Evolutionary conservation across 1,139 yeast genomes (phyloP).

Genomic region (Taphrina confusa): DNA sequence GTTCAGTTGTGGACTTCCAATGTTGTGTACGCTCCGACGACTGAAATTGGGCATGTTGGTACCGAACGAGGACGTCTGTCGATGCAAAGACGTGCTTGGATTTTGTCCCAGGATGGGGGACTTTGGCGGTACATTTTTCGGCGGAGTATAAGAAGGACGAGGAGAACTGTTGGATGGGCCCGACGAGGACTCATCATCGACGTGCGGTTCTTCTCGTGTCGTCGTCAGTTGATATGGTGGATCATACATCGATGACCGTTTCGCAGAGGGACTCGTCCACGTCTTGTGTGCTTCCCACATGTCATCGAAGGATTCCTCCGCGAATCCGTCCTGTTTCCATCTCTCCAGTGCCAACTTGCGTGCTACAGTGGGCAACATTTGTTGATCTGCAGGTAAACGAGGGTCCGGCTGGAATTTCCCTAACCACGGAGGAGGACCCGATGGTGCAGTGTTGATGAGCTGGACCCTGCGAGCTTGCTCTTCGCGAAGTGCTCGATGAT

Average conservation of each 20-base stretch:
- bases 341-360: conserved; percentile 19
- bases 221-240: background rate
- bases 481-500: background rate
- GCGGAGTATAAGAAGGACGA: background rate
- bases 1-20: background rate
- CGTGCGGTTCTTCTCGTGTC: background rate
- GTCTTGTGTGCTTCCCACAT: conserved; percentile 11
- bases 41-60: conserved; percentile 10
- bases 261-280: conserved; percentile 7
- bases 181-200: background rate
- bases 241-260: background rate
- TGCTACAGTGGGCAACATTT: conserved; percentile 33
- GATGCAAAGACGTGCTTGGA: background rate
- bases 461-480: conserved; percentile 28
- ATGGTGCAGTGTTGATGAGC: conserved; percentile 31
- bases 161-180: background rate
- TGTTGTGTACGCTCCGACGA: conserved; percentile 2
- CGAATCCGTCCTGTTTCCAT: conserved; percentile 7
- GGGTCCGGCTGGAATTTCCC: conserved; percentile 27
- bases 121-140: background rate
- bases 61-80: background rate
- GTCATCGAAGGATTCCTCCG: conserved; percentile 16
- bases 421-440: conserved; percentile 35
- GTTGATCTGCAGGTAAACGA: conserved; percentile 27
- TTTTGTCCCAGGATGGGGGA: conserved; percentile 4